Evolutionary conservation across 2,329 filamentous ascomycete species (phyloP).

Genomic region (Colletotrichum godetiae): DNA sequence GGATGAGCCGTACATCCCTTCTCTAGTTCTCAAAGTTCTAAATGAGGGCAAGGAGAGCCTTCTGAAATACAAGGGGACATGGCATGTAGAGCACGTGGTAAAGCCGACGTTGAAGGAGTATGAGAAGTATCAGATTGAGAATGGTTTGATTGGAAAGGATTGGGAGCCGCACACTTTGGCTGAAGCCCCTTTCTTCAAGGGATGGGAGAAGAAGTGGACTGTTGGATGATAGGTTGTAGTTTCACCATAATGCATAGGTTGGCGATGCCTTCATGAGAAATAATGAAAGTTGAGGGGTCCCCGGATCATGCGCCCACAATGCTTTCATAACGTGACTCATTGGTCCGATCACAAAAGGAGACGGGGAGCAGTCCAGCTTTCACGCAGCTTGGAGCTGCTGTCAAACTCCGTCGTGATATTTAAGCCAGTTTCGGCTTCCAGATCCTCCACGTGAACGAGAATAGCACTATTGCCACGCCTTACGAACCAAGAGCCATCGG

Average conservation of each 20-base stretch:
- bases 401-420: too few relatives aligned
- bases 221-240: neutral
- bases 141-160: conserved; percentile 66
- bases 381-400: too few relatives aligned
- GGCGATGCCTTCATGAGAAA: neutral
- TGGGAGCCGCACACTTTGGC: conserved; percentile 79
- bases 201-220: conserved; percentile 81
- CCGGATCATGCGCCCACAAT: neutral
- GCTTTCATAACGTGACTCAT: neutral
- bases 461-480: neutral
- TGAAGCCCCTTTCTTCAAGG: conserved; percentile 80
- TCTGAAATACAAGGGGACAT: conserved; percentile 85
- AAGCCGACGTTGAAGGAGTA: conserved; percentile 73
- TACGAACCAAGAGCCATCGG: too few relatives aligned
- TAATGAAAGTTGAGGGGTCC: neutral
- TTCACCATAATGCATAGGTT: too few relatives aligned
- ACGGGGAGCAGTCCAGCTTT: neutral
- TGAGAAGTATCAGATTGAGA: conserved; percentile 73
- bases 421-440: too few relatives aligned
- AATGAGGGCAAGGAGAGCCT: conserved; percentile 74
- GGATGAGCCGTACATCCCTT: conserved; percentile 79
- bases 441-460: too few relatives aligned
- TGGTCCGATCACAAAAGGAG: neutral
- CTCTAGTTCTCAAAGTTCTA: conserved; percentile 75
- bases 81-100: conserved; percentile 81